Evolutionary conservation across 768 basidiomycete species (phyloP).

Genomic region (Dacryopinax primogenitus): DNA sequence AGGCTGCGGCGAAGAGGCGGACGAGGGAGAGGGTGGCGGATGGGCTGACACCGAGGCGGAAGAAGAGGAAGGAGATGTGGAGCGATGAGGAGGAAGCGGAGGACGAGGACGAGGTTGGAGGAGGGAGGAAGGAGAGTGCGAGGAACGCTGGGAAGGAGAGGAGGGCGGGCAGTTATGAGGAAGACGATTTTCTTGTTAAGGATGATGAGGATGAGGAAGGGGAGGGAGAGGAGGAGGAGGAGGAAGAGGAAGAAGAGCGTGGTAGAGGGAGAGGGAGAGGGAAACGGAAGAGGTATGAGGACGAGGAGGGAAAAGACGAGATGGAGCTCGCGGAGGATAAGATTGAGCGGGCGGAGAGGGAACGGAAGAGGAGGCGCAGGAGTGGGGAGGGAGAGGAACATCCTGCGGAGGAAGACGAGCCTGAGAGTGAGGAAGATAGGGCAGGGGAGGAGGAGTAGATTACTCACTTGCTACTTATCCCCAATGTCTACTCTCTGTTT

Average conservation of each 20-base stretch:
- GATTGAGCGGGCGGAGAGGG: slow-evolving; percentile 39
- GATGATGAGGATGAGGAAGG: slow-evolving; percentile 47
- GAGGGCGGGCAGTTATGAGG: slow-evolving; percentile 48
- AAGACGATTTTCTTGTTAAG: slow-evolving; percentile 74
- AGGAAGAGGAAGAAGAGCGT: slow-evolving; percentile 34
- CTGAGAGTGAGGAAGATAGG: slow-evolving; percentile 14
- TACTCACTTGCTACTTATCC: too few relatives aligned
- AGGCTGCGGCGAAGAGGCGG: slow-evolving; percentile 43
- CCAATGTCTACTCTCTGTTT: too few relatives aligned
- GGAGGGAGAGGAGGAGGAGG: neutral
- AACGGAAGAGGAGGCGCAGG: slow-evolving; percentile 19
- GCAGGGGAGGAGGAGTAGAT: slow-evolving; percentile 9
- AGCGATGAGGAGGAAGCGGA: slow-evolving; percentile 48
- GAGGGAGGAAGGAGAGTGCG: slow-evolving; percentile 35
- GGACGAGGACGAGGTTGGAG: slow-evolving; percentile 20
- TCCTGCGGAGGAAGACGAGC: slow-evolving; percentile 26
- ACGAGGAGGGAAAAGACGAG: slow-evolving; percentile 26
- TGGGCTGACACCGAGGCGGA: slow-evolving; percentile 35
- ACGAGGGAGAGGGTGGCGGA: slow-evolving; percentile 40
- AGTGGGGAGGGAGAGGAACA: slow-evolving; percentile 39
- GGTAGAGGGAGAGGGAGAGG: slow-evolving; percentile 29
- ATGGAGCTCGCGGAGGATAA: slow-evolving; percentile 33
- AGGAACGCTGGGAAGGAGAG: slow-evolving; percentile 37
- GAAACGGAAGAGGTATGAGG: slow-evolving; percentile 33
- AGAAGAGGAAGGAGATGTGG: slow-evolving; percentile 39